Conservation (phyloP, 306 rosid species). For the Cicer chorassanicum region DNA sequence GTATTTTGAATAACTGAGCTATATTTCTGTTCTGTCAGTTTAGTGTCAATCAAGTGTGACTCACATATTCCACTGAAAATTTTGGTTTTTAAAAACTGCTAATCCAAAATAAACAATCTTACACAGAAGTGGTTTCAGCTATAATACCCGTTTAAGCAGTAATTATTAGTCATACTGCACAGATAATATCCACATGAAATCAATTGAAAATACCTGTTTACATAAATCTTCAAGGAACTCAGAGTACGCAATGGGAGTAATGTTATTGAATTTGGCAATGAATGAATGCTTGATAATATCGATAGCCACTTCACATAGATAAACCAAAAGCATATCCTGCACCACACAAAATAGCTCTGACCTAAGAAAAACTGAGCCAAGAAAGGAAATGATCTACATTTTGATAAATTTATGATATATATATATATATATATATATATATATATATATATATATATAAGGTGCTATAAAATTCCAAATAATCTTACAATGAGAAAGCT, state of each 20-base stretch:
- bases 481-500: constrained; percentile 80
- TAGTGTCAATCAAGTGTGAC: not conserved
- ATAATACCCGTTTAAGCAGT: not conserved
- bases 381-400: constrained; percentile 31
- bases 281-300: constrained; percentile 94
- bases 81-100: constrained; percentile 9
- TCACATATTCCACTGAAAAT: constrained; percentile 17
- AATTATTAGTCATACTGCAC: constrained; percentile 19
- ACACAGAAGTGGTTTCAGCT: not conserved
- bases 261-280: constrained; percentile 88
- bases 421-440: not conserved
- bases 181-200: constrained; percentile 22
- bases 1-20: not conserved
- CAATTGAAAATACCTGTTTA: constrained; percentile 68
- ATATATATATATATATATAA: not conserved
- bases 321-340: constrained; percentile 83
- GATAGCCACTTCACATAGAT: constrained; percentile 77
- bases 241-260: constrained; percentile 83
- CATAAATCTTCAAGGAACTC: constrained; percentile 97
- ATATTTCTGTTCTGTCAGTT: not conserved
- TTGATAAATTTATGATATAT: not conserved
- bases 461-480: constrained; percentile 7
- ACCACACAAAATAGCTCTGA: constrained; percentile 45
- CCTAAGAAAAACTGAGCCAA: constrained; percentile 30
- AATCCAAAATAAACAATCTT: constrained; percentile 23